Evolutionary conservation across 1,139 yeast species (phyloP), one percentile per base, ranked within the genome.

Genomic region (Geotrichum restrictum): DNA sequence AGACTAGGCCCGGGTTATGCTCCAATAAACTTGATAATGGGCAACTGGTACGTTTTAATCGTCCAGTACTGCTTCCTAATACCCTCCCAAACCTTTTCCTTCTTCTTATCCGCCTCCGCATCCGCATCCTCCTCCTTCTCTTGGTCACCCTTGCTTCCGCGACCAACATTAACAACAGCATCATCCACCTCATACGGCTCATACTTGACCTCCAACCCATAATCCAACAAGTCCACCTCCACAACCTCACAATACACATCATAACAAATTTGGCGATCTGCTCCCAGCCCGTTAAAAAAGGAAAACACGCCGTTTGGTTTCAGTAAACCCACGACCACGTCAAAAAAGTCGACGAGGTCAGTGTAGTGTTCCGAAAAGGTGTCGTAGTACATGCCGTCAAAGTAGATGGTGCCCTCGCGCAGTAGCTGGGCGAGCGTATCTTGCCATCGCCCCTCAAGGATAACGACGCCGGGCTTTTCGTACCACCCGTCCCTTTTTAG

Each of bases 211-310:
- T 73, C 63, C 62, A 91, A 72, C 2, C 98, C 98, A 64, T 85
- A 89, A 62, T 85, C 87, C 48, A 74, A 74, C 61, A 91, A 74
- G 66, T 91, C 98, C 54, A 88, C 70, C 60, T 83, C 88, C 5
- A 88, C 95, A 57, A 91, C 82, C 62, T 81, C 79, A 65, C 81
- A 83, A 73, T 91, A 91, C 13, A 91, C 97, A 63, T 91, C 96
- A 68, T 91, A 91, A 56, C 91, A 80, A 10, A 89, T 79, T 65
- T 85, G 82, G 63, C 97, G 77, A 63, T 91, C 98, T 5, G 97
- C 98, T n/a, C 98, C 98, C 37, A 91, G 75, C 0, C 98, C 98
- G 63, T 91, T 91, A 74, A 91, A 91, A 66, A 88, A 91, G 1
- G 96, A 88, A 59, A 91, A 89, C 0, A 82, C 78, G 3, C 95